Conservation (phyloP, 331 rosid species). For the Spiraea crenata region DNA sequence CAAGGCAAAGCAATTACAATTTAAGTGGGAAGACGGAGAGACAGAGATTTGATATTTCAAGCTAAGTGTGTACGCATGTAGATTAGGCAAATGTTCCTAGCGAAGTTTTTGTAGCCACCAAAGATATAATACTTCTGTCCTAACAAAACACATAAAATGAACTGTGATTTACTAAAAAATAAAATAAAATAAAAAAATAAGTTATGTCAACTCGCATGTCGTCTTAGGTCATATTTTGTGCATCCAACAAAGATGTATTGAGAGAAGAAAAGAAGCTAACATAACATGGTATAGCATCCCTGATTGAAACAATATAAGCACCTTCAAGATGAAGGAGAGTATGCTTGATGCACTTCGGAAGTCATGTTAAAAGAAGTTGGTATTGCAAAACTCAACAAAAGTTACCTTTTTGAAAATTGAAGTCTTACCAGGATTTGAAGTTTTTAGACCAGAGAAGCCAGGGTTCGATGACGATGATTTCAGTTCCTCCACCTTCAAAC, state of each 20-base stretch:
- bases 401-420: not conserved
- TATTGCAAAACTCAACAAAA: not conserved
- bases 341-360: not conserved
- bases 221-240: not conserved
- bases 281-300: not conserved
- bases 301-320: not conserved
- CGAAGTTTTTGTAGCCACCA: not conserved
- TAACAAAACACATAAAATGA: not conserved
- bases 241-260: not conserved
- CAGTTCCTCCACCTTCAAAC: not conserved
- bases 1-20: not conserved
- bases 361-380: not conserved
- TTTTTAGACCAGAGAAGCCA: not conserved
- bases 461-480: not conserved
- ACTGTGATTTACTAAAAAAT: not conserved
- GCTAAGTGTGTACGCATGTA: too few species aligned
- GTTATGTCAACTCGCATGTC: not conserved
- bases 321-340: too few species aligned
- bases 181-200: not conserved
- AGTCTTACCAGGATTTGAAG: slow-evolving; percentile 5
- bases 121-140: not conserved
- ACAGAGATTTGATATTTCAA: too few species aligned
- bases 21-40: not conserved
- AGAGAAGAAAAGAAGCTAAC: not conserved
- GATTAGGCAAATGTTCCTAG: not conserved